Evolutionary conservation across 495 filamentous ascomycete species (phyloP).

Genomic region (Podospora pseudocomata): DNA sequence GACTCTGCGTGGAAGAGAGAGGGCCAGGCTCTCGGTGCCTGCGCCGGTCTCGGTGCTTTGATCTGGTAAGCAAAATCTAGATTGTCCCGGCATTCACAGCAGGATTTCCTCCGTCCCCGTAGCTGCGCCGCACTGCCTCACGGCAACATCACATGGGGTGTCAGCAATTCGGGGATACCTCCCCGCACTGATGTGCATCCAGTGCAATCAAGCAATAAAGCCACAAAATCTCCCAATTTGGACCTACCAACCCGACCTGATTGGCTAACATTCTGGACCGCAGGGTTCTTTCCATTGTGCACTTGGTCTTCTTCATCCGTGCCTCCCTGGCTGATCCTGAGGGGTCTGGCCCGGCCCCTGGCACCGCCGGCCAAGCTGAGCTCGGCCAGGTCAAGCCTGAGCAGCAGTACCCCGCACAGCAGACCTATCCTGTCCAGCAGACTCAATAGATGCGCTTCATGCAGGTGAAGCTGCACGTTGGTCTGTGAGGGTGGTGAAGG

Average conservation of each 20-base stretch:
- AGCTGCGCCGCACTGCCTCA: not conserved
- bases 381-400: slow-evolving; percentile 33
- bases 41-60: slow-evolving; percentile 40
- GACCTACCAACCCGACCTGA: not conserved
- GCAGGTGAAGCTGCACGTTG: not conserved
- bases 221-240: not conserved
- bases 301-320: slow-evolving; percentile 37
- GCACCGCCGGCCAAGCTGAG: slow-evolving; percentile 25
- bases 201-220: not conserved
- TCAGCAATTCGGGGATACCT: not conserved
- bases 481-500: not conserved
- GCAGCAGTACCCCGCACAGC: slow-evolving; percentile 18
- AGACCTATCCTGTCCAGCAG: slow-evolving; percentile 17
- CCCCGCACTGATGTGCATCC: slow-evolving; percentile 1
- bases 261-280: slow-evolving; percentile 2
- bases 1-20: not conserved
- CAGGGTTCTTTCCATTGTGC: slow-evolving; percentile 37
- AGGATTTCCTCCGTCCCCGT: not conserved
- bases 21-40: slow-evolving; percentile 30
- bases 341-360: not conserved
- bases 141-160: not conserved
- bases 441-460: slow-evolving; percentile 6
- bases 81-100: no score
- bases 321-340: slow-evolving; percentile 25
- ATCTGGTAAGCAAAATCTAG: slow-evolving; percentile 29